A percentile compares a stretch with the other conserved stretches of the same genome.
These are phyloP conservation scores for Colletotrichum acutatum DNA, from an alignment of 2,329 filamentous ascomycete species.

Conservation along the genomic window DNA sequence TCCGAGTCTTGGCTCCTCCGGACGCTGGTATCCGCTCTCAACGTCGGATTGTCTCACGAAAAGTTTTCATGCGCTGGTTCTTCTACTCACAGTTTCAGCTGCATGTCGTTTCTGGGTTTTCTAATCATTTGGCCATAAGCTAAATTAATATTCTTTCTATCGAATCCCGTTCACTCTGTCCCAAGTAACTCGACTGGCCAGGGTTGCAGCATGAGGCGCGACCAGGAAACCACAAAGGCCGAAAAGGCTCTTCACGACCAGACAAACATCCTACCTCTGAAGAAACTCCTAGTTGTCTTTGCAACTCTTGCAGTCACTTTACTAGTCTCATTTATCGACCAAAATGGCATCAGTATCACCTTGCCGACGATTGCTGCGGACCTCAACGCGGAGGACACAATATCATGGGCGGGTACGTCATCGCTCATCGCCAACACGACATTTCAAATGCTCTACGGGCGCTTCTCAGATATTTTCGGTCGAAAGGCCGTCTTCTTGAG, in stretches of 20 bases:
- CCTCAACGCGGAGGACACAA: constrained; percentile 58
- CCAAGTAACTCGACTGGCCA: background rate
- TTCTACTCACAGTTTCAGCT: background rate
- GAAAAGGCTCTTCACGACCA: constrained; percentile 64
- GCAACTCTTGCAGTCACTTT: constrained; percentile 61
- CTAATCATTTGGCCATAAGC: background rate
- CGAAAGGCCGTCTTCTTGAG: constrained; percentile 68
- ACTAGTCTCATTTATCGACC: constrained; percentile 66
- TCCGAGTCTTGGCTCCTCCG: constrained; percentile 17
- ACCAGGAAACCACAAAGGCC: constrained; percentile 39
- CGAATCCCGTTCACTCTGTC: background rate
- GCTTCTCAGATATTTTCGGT: constrained; percentile 70
- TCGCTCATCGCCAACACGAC: constrained; percentile 67
- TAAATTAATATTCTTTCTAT: background rate
- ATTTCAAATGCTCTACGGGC: constrained; percentile 73
- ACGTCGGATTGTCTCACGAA: background rate
- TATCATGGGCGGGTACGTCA: constrained; percentile 65
- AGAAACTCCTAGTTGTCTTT: constrained; percentile 62
- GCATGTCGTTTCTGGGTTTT: background rate
- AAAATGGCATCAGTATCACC: constrained; percentile 64
- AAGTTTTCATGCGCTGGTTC: background rate
- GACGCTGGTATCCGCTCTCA: background rate
- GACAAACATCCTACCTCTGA: constrained; percentile 65
- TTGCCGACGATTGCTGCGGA: constrained; percentile 63
- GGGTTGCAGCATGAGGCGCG: constrained; percentile 16